Percentiles rank a stretch among this genome's conserved stretches.
Conservation (phyloP, 805 yeast genomes). For the Pichia ethanolica region DNA sequence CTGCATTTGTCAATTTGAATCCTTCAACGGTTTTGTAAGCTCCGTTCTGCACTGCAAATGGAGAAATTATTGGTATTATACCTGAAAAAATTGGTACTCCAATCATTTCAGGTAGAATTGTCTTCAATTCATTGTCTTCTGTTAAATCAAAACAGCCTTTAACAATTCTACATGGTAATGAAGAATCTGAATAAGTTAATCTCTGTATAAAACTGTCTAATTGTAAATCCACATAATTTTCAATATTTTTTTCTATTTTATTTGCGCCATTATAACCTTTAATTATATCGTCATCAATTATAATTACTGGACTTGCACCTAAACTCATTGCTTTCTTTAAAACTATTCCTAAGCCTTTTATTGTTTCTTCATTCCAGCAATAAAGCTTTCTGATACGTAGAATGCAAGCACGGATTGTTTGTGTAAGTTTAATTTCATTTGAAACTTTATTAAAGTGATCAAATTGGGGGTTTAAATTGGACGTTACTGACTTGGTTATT, state of each 20-base stretch:
- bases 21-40: constrained; percentile 29
- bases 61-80: constrained; percentile 55
- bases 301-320: constrained; percentile 70
- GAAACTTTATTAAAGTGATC: neutral
- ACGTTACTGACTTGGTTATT: neutral
- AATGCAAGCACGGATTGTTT: constrained; percentile 46
- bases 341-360: constrained; percentile 5
- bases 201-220: neutral
- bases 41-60: constrained; percentile 38
- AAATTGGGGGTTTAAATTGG: constrained; percentile 2
- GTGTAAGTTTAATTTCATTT: constrained; percentile 25
- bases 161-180: constrained; percentile 22
- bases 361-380: constrained; percentile 3
- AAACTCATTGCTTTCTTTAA: constrained; percentile 9
- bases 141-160: constrained; percentile 32
- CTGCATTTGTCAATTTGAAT: constrained; percentile 32
- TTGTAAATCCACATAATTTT: constrained; percentile 15
- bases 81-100: constrained; percentile 37
- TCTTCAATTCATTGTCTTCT: constrained; percentile 11
- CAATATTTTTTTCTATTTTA: constrained; percentile 4
- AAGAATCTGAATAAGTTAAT: neutral
- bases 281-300: constrained; percentile 36
- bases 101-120: constrained; percentile 31
- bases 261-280: constrained; percentile 16
- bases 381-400: constrained; percentile 42